Conservation (phyloP, 1,284 basidiomycete genomes). For the Melampsora americana region DNA sequence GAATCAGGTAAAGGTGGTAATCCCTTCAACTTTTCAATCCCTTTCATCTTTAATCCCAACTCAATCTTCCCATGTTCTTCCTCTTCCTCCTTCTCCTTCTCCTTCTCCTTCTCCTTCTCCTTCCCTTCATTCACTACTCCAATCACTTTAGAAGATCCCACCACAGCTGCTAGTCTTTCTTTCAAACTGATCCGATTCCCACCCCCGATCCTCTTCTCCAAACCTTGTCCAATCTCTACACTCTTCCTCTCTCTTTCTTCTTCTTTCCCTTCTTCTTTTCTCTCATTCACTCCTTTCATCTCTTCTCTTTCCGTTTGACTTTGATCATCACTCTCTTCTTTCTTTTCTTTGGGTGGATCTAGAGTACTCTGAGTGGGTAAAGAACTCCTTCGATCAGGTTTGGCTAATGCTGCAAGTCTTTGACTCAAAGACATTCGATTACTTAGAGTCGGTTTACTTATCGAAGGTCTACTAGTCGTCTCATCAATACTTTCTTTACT, state of each 20-base stretch:
- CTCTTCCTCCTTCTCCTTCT: neutral
- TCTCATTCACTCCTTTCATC: neutral
- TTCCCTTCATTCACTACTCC: neutral
- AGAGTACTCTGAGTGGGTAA: neutral
- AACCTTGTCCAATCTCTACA: neutral
- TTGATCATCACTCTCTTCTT: neutral
- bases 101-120: neutral
- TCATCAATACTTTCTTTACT: neutral
- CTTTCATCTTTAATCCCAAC: neutral
- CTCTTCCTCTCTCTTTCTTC: neutral
- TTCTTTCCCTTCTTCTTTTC: neutral
- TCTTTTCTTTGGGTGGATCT: neutral
- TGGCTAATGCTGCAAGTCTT: slow-evolving; percentile 26
- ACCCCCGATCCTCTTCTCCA: neutral
- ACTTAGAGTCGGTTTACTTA: neutral
- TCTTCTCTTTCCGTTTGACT: neutral
- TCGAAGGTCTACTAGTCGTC: too few relatives aligned
- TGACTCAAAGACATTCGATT: slow-evolving; percentile 13
- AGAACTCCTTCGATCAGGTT: slow-evolving; percentile 4
- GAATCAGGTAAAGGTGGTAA: too few relatives aligned
- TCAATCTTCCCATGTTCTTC: too few relatives aligned
- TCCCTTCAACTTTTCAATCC: neutral
- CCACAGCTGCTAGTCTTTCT: neutral
- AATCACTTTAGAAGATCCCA: neutral
- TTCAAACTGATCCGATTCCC: neutral